Evolutionary conservation across 176 grass and related monocot species (phyloP).

Genomic region (Triticum timopheevii): DNA sequence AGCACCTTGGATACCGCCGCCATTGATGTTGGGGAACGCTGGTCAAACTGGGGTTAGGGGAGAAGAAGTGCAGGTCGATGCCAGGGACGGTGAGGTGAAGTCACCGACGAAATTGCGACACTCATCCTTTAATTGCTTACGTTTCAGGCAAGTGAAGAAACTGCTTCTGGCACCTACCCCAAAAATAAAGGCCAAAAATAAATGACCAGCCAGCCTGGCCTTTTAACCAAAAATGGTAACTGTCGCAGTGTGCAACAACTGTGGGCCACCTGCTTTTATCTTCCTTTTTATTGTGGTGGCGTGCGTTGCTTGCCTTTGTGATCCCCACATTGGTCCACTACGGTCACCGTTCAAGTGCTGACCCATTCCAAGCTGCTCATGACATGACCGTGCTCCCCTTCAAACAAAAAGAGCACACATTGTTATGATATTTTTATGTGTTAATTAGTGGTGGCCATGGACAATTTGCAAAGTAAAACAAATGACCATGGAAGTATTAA

Average conservation of each 20-base stretch:
- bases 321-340: background rate
- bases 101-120: background rate
- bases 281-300: background rate
- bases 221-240: background rate
- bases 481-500: no score
- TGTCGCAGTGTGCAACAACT: no score
- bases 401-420: no score
- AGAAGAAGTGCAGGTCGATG: background rate
- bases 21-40: background rate
- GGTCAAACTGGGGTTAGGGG: background rate
- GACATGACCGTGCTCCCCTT: background rate
- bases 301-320: background rate
- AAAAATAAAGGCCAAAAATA: no score
- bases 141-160: background rate
- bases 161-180: background rate
- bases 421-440: no score
- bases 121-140: background rate
- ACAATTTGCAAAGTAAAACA: no score
- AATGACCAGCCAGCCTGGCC: background rate
- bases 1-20: background rate
- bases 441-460: no score
- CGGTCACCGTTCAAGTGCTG: background rate
- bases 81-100: background rate
- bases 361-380: background rate
- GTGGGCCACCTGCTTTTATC: background rate